Evolutionary conservation across 139 green algal genomes (phyloP), one percentile per base, ranked within the genome.

Genomic region (Chlorella sp.): DNA sequence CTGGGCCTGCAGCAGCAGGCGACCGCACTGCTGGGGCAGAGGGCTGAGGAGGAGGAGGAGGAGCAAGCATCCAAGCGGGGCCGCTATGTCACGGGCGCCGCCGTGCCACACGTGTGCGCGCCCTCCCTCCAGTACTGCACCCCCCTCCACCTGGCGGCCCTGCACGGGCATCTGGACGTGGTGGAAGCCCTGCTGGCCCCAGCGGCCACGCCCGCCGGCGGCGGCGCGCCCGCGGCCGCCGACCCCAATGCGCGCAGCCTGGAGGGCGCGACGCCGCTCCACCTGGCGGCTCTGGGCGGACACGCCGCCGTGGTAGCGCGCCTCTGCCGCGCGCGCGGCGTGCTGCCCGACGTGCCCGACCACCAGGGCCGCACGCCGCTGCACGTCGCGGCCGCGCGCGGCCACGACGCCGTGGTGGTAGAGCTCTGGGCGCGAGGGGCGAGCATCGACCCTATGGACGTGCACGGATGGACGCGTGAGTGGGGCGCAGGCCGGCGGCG

Each of bases 71-170:
- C 72, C 35, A 78, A 78, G 72, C 72, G 72, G 1, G 46, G 72
- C 25, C 72, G 72, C 38, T 68, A 71, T 31, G 45, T 71, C 25
- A 64, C 72, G 8, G 60, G n/a, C 23, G 19, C 11, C 9, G 46
- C 38, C 35, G 35, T 61, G 8, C 61, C 72, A 23, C 40, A 33
- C 25, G 8, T 71, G 1, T 27, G 33, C 2, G 25, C 60, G 0
- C 72, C 60, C 35, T 72, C 45, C 72, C 61, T 78, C 35, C 72
- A 78, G 72, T 78, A 78, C 72, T 90, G 84, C 35, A 85, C 81
- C 0, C 46, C 81, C 5, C 66, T 86, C 45, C 79, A 86, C 55
- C 70, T 79, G 15, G 81, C 81, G 0, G 78, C 81, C 15, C 61
- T 82, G 17, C 40, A 63, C 12, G 78, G 78, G 7, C 73, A 86